phyloP scores from a whole-genome alignment of 257 asterid species.

The Solanum chilense region DNA sequence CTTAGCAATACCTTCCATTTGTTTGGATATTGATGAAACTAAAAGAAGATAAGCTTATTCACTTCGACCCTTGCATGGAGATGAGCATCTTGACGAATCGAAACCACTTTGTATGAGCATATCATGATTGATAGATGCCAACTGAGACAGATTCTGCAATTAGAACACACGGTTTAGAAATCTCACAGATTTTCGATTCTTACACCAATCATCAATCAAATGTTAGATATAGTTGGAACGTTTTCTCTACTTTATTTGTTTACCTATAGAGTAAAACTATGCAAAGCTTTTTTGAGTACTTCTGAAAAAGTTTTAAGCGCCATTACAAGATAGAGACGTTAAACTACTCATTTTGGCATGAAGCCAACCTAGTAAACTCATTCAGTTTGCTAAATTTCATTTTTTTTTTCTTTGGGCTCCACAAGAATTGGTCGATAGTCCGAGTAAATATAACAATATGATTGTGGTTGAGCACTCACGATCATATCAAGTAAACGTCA shows the following conservation, averaged over 20 bases:
- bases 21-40: background rate
- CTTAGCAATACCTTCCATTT: background rate
- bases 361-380: background rate
- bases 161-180: background rate
- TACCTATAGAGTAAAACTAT: background rate
- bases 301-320: background rate
- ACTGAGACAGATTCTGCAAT: conserved; percentile 80
- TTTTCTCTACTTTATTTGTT: background rate
- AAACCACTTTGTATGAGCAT: conserved; percentile 73
- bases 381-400: background rate
- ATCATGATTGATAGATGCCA: conserved; percentile 84
- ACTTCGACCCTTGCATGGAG: conserved; percentile 44
- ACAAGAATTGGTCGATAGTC: background rate
- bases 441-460: background rate
- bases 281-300: background rate
- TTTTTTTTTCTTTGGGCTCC: background rate
- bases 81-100: conserved; percentile 45
- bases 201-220: background rate
- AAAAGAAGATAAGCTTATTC: background rate
- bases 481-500: background rate
- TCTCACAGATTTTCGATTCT: background rate
- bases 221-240: background rate
- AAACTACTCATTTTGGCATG: background rate
- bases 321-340: background rate
- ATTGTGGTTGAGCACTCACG: background rate